Evolutionary conservation across 306 rosid species (phyloP).

Genomic region (Fragaria iinumae): DNA sequence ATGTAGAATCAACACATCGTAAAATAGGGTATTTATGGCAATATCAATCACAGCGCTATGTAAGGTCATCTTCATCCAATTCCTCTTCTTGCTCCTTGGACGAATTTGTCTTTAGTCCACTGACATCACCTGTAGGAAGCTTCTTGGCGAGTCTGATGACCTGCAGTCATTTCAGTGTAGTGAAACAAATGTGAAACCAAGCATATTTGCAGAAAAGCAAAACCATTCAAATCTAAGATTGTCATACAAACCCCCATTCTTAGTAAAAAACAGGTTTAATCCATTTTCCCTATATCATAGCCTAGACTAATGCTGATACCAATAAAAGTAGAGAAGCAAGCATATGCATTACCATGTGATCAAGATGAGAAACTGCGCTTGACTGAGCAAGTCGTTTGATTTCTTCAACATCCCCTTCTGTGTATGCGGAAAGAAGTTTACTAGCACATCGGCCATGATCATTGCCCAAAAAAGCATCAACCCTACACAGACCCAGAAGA

Average conservation of each 20-base stretch:
- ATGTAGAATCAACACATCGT: not conserved
- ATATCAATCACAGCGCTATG: slow-evolving; percentile 27
- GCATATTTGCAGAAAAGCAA: not conserved
- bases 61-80: slow-evolving; percentile 89
- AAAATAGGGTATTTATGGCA: not conserved
- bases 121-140: slow-evolving; percentile 85
- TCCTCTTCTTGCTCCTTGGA: slow-evolving; percentile 47
- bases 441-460: slow-evolving; percentile 76
- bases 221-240: not conserved
- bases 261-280: not conserved
- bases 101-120: slow-evolving; percentile 44
- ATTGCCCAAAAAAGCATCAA: slow-evolving; percentile 76
- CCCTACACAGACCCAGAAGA: slow-evolving; percentile 35
- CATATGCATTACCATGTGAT: slow-evolving; percentile 59
- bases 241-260: not conserved
- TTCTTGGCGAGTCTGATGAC: slow-evolving; percentile 85
- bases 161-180: slow-evolving; percentile 44
- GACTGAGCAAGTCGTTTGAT: slow-evolving; percentile 73
- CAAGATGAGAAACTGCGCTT: slow-evolving; percentile 70
- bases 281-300: not conserved
- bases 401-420: slow-evolving; percentile 79
- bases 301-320: no score
- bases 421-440: slow-evolving; percentile 78
- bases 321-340: not conserved
- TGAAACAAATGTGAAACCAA: not conserved